A percentile compares a stretch with the other conserved stretches of the same genome.
Evolutionary conservation across 768 basidiomycete species (phyloP).

Genomic region (Pisolithus albus): DNA sequence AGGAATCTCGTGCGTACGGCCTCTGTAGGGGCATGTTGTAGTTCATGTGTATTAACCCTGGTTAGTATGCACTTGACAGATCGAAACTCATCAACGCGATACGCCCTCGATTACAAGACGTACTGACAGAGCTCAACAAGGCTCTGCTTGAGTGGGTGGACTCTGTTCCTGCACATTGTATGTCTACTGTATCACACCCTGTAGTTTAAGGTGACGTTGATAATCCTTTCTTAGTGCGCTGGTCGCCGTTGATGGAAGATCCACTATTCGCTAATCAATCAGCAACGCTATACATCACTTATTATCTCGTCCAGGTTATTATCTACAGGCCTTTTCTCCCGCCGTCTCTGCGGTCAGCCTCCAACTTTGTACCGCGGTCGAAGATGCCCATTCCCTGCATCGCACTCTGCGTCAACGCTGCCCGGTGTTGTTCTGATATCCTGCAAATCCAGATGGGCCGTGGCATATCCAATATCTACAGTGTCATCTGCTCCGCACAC

Average conservation of each 20-base stretch:
- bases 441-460: slow-evolving; percentile 44
- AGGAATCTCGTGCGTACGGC: slow-evolving; percentile 53
- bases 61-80: slow-evolving; percentile 68
- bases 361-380: slow-evolving; percentile 18
- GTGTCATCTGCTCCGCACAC: slow-evolving; percentile 40
- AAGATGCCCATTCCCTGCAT: slow-evolving; percentile 44
- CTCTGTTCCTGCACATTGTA: slow-evolving; percentile 60
- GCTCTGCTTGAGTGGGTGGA: slow-evolving; percentile 70
- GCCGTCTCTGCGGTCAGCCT: slow-evolving; percentile 24
- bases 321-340: slow-evolving; percentile 67
- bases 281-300: slow-evolving; percentile 49
- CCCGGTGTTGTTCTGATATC: slow-evolving; percentile 54
- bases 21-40: neutral
- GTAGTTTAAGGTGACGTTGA: neutral
- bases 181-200: slow-evolving; percentile 18
- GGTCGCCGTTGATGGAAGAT: slow-evolving; percentile 50
- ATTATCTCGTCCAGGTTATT: slow-evolving; percentile 57
- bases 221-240: slow-evolving; percentile 37
- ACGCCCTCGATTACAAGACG: slow-evolving; percentile 47
- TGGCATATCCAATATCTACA: slow-evolving; percentile 39
- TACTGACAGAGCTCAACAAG: slow-evolving; percentile 60
- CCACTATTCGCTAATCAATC: slow-evolving; percentile 48
- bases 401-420: slow-evolving; percentile 53
- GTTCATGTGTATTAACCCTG: slow-evolving; percentile 1
- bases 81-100: slow-evolving; percentile 48